Conservation (phyloP, 306 rosid genomes). For the Trifolium dubium region DNA sequence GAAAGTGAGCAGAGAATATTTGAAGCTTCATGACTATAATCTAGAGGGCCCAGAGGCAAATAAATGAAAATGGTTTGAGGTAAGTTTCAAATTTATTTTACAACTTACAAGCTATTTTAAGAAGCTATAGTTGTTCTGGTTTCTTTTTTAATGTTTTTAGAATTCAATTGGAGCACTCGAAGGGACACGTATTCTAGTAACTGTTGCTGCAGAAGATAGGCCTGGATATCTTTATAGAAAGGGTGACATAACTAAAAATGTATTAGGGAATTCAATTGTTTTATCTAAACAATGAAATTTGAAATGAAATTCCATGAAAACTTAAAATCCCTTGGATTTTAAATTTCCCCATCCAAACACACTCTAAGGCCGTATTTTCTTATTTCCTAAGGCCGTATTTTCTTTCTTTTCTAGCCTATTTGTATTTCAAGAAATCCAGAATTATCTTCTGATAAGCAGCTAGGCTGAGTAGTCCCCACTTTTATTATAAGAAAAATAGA, state of each 20-base stretch:
- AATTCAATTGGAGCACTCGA: not conserved
- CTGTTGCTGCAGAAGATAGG: slow-evolving; percentile 4
- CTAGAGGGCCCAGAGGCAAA: not conserved
- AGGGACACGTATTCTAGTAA: not conserved
- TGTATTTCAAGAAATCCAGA: not conserved
- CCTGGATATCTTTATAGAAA: no score
- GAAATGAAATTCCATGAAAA: no score
- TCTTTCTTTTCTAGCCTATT: not conserved
- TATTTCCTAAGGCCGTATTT: not conserved
- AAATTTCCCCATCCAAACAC: no score
- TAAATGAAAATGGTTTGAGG: no score
- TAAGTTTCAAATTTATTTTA: not conserved
- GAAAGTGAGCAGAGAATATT: not conserved
- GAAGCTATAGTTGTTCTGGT: not conserved
- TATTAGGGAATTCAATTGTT: no score
- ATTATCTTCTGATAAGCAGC: not conserved
- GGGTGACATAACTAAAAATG: no score
- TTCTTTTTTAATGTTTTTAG: not conserved
- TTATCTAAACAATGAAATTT: no score
- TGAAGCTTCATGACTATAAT: not conserved
- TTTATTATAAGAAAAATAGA: no score
- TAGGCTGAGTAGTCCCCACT: not conserved
- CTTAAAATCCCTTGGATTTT: no score
- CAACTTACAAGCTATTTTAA: not conserved
- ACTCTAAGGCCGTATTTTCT: no score